A percentile compares a stretch with the other conserved stretches of the same genome.
Evolutionary conservation across 306 rosid genomes (phyloP).

Genomic region (Trifolium fragiferum): DNA sequence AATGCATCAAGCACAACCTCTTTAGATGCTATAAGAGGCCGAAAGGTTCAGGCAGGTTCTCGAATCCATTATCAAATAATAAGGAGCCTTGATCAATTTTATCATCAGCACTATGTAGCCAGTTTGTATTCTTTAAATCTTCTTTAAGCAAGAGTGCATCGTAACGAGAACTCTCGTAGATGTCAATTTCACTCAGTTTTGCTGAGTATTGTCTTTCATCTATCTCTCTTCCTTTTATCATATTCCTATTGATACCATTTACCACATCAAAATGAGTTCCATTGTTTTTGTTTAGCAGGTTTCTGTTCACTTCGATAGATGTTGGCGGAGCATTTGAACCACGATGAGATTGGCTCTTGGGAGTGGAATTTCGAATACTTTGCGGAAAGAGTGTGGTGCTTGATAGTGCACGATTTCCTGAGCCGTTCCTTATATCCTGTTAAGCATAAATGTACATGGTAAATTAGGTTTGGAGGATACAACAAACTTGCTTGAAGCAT

Average conservation of each 20-base stretch:
- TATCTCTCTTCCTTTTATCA: slow-evolving; percentile 54
- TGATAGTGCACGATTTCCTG: slow-evolving; percentile 81
- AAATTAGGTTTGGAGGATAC: slow-evolving; percentile 31
- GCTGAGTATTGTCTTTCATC: slow-evolving; percentile 58
- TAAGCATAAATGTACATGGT: slow-evolving; percentile 32
- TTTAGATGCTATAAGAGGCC: slow-evolving; percentile 67
- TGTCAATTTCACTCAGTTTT: slow-evolving; percentile 75
- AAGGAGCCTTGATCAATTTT: slow-evolving; percentile 72
- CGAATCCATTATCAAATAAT: slow-evolving; percentile 88
- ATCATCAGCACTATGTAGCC: slow-evolving; percentile 87
- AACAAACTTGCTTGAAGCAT: slow-evolving; percentile 23
- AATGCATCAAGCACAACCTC: slow-evolving; percentile 43
- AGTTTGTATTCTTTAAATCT: slow-evolving; percentile 83
- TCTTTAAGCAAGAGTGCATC: slow-evolving; percentile 90
- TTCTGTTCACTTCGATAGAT: slow-evolving; percentile 51
- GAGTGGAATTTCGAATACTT: slow-evolving; percentile 67
- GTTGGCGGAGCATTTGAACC: slow-evolving; percentile 52
- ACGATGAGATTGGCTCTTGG: slow-evolving; percentile 65
- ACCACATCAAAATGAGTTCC: slow-evolving; percentile 55
- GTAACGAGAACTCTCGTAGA: slow-evolving; percentile 90
- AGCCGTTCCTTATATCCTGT: slow-evolving; percentile 86
- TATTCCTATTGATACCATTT: slow-evolving; percentile 43
- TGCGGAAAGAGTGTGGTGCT: slow-evolving; percentile 90
- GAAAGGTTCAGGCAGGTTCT: slow-evolving; percentile 90
- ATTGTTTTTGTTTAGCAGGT: slow-evolving; percentile 49